Evolutionary conservation across 176 grass and related monocot genomes (phyloP).

Genomic region (Carex littledalei): DNA sequence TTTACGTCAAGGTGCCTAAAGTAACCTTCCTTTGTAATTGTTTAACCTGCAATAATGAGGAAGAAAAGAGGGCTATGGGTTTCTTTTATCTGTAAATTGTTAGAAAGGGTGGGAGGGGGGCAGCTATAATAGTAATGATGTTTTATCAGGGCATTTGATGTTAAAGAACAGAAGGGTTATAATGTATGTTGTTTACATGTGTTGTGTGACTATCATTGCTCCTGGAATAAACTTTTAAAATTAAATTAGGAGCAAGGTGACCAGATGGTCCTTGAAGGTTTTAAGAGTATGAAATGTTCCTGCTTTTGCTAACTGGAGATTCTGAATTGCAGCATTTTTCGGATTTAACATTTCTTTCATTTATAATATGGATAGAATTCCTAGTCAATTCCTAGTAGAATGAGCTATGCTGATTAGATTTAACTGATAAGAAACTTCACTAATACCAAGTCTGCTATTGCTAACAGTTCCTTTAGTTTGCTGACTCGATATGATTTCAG

Average conservation of each 20-base stretch:
- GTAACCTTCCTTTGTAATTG: background rate
- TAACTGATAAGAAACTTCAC: background rate
- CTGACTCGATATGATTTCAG: background rate
- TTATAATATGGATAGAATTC: background rate
- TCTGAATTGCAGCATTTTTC: background rate
- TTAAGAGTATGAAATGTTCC: background rate
- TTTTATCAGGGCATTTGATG: background rate
- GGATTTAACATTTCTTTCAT: background rate
- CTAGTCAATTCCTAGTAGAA: background rate
- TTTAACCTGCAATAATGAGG: background rate
- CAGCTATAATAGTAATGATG: background rate
- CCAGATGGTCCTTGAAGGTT: background rate
- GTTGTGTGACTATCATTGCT: background rate
- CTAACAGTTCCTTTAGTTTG: background rate
- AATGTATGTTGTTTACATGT: background rate
- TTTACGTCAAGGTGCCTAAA: background rate
- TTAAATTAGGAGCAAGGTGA: background rate
- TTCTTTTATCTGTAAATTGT: background rate
- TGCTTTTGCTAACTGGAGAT: background rate
- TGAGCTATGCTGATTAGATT: background rate
- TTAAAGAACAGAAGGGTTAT: background rate
- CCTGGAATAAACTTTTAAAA: background rate
- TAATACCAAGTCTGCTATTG: background rate
- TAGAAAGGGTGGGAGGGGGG: background rate
- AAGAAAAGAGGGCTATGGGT: background rate